Evolutionary conservation across 2,329 filamentous ascomycete species (phyloP), one percentile per base, ranked within the genome.

Genomic region (Aspergillus intermedius): DNA sequence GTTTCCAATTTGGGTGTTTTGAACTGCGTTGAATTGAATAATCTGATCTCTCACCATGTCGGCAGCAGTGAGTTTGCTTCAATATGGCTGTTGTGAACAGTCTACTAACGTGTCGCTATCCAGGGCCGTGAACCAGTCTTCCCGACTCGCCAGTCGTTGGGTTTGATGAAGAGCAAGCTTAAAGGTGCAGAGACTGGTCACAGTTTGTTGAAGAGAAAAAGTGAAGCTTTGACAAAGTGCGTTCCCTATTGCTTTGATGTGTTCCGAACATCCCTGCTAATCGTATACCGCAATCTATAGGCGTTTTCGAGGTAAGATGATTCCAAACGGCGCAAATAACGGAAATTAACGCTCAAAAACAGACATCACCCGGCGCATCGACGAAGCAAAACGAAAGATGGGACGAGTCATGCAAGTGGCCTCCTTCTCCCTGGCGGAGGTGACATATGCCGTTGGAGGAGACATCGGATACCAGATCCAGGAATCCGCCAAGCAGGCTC

Each of bases 321-420:
- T 35, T 34, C 44, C 48, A 50, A 45, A 52, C 50, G 42, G 58
- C 53, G 58, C 58, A 49, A 53, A 57, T 48, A 53, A 44, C 47
- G 51, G 42, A 47, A 42, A 44, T 63, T 68, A 53, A 68, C 52
- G 21, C 42, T 41, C 42, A 25, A 22, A 47, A 61, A 57, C 67
- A 88, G 93, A 98, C 64, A 98, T 98, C 64, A 96, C 93, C 44
- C 83, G 84, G 68, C 87, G 93, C 65, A 98, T 98, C 72, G 91
- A 98, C 75, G 93, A 98, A 71, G 93, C 93, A 39, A 98, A 98
- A 74, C 87, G 91, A 61, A 98, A 98, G 77, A 98, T 98, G 91
- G 93, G 93, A 49, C 83, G 91, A 30, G 93, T 98, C 34, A 98
- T 98, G 93, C 91, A 97, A 71, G 95, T 98, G 64, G 93, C 93